Conservation (phyloP, 257 asterid genomes). For the Solanum paucissectum region DNA sequence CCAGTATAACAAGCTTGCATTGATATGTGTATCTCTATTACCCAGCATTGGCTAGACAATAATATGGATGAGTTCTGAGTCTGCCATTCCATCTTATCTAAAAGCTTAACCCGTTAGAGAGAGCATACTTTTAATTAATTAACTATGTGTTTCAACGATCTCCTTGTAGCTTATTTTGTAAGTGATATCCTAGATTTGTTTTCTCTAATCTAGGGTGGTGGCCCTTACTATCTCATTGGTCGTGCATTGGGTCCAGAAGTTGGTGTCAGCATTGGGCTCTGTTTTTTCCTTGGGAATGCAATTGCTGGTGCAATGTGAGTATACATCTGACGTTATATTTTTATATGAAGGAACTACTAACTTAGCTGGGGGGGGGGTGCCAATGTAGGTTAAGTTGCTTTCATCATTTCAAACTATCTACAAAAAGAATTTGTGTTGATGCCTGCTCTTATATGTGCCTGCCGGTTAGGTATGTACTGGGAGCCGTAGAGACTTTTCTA, state of each 20-base stretch:
- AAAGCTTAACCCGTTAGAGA: background rate
- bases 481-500: slow-evolving; percentile 97
- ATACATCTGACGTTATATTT: slow-evolving; percentile 4
- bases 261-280: slow-evolving; percentile 97
- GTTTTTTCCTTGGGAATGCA: slow-evolving; percentile 98
- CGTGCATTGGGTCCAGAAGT: slow-evolving; percentile 99
- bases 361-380: background rate
- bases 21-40: background rate
- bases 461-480: slow-evolving; percentile 76
- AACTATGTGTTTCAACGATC: background rate
- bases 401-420: background rate
- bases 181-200: background rate
- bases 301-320: slow-evolving; percentile 99
- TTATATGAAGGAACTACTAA: background rate
- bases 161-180: background rate
- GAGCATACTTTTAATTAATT: background rate
- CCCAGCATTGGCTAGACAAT: background rate
- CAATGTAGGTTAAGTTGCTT: background rate
- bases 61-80: background rate
- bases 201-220: slow-evolving; percentile 71
- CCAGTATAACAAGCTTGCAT: background rate
- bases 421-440: background rate
- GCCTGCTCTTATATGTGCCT: slow-evolving; percentile 4
- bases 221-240: slow-evolving; percentile 97
- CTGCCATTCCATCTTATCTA: background rate